Evolutionary conservation across 1,139 yeast species (phyloP), one percentile per base, ranked within the genome.

Genomic region (Geotrichum candidum): DNA sequence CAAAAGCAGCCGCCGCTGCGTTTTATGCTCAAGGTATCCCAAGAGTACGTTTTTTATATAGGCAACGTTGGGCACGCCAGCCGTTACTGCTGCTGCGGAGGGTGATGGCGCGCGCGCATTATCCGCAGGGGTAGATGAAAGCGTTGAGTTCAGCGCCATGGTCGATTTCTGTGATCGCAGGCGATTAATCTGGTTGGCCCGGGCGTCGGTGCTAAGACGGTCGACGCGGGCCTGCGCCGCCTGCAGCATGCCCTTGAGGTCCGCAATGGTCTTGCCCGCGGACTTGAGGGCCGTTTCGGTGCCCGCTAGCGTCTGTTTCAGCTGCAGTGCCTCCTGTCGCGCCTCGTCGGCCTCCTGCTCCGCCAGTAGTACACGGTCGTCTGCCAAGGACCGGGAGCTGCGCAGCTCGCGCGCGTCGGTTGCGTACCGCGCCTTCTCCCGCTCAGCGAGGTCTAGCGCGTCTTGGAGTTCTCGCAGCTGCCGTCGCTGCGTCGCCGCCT

Each of bases 11-110:
- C 81, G 85, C 60, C 98, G 80, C 73, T 92, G 97, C 18, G 92
- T 98, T 69, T 82, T 88, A 70, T 90, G 96, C 70, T 92, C 97
- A 65, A 92, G 76, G 72, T 88, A 94, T 1, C 97, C 97, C 10
- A 94, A 76, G 25, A 94, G 75, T 1, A 94, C 97, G 72, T 94
- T 94, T 72, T 88, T 89, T 59, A 91, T 81, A 72, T 94, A 94
- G 25, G 94, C 90, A 41, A 86, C 78, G 68, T 87, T 84, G 29
- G 79, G 79, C 22, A 23, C 18, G 35, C 10, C 2, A 5, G 22
- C 56, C 27, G 61, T 23, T 7, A 61, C 31, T 2, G 54, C 53
- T 1, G 60, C 29, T 4, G 59, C 51, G 3, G 61, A 45, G 15
- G 45, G 45, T 18, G 54, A 38, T 6, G 60, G 51, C 15, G 58